Conservation (phyloP, 768 basidiomycete genomes). For the Fomitopsis pulvina region DNA sequence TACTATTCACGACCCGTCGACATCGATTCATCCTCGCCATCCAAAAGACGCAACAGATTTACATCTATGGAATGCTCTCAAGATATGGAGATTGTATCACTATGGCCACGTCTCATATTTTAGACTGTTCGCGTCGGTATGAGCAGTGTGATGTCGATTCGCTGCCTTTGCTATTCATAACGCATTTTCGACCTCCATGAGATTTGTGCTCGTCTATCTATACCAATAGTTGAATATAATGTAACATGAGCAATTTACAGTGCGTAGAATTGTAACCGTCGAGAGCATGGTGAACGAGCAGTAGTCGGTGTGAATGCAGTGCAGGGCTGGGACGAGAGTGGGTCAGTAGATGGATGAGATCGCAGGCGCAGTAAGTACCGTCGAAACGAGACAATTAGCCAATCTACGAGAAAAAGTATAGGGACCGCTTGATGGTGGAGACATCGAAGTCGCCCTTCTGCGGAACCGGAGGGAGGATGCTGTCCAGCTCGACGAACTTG, state of each 20-base stretch:
- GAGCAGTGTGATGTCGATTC: no score
- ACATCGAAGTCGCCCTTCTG: conserved; percentile 85
- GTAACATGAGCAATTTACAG: neutral
- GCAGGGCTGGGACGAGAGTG: neutral
- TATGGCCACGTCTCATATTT: no score
- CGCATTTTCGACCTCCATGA: no score
- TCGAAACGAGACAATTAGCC: neutral
- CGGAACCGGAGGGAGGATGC: conserved; percentile 77
- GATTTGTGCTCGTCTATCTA: neutral
- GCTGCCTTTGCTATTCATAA: no score
- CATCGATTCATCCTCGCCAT: no score
- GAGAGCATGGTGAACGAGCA: neutral
- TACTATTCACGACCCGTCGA: no score
- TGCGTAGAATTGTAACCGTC: neutral
- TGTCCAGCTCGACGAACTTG: conserved; percentile 69
- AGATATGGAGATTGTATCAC: no score
- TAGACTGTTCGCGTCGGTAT: no score
- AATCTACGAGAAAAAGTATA: conserved; percentile 89
- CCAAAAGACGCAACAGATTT: no score
- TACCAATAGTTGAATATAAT: neutral
- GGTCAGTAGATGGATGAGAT: neutral
- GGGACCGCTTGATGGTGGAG: conserved; percentile 67
- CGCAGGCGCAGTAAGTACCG: neutral
- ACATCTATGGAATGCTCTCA: no score
- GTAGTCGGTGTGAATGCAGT: neutral